Percentiles rank a stretch among this genome's conserved stretches.
Conservation (phyloP, 2,329 filamentous ascomycete genomes). For the Claviceps arundinis region DNA sequence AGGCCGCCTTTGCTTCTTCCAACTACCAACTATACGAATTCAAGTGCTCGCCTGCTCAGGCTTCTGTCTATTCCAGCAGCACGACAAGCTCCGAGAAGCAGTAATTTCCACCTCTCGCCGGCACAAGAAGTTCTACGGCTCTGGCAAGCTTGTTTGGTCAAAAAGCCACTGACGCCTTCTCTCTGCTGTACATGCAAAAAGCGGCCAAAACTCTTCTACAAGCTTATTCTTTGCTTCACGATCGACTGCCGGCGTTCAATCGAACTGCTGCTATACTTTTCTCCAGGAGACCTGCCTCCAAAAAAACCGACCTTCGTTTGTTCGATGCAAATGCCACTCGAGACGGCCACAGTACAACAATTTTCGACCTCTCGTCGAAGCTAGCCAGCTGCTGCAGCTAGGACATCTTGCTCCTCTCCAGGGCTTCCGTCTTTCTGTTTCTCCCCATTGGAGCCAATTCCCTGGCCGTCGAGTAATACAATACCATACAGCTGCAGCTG, state of each 20-base stretch:
- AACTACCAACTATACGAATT: not conserved
- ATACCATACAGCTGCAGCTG: not conserved
- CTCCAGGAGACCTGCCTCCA: slow-evolving; percentile 2
- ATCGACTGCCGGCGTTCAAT: not conserved
- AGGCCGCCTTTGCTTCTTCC: not conserved
- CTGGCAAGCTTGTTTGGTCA: not conserved
- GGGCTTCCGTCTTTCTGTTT: not conserved
- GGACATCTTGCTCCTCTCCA: not conserved
- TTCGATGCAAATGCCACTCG: slow-evolving; percentile 18
- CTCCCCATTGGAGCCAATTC: slow-evolving; percentile 1
- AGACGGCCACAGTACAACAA: slow-evolving; percentile 22
- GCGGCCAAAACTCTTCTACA: slow-evolving; percentile 1
- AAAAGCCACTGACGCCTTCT: not conserved
- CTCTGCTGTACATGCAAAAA: slow-evolving; percentile 1
- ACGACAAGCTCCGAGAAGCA: not conserved
- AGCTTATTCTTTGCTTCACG: not conserved
- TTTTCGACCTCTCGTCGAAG: slow-evolving; percentile 10
- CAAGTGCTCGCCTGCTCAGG: not conserved
- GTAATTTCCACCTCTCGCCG: not conserved
- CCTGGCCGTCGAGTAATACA: not conserved
- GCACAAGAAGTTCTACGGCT: not conserved
- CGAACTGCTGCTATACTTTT: not conserved
- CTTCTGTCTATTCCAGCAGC: not conserved
- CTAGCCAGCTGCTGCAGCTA: not conserved
- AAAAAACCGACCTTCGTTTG: slow-evolving; percentile 3